Percentiles rank a stretch among this genome's conserved stretches.
Evolutionary conservation across 78 protist genomes (phyloP).

Genomic region (Cavenderia fasciculata): DNA sequence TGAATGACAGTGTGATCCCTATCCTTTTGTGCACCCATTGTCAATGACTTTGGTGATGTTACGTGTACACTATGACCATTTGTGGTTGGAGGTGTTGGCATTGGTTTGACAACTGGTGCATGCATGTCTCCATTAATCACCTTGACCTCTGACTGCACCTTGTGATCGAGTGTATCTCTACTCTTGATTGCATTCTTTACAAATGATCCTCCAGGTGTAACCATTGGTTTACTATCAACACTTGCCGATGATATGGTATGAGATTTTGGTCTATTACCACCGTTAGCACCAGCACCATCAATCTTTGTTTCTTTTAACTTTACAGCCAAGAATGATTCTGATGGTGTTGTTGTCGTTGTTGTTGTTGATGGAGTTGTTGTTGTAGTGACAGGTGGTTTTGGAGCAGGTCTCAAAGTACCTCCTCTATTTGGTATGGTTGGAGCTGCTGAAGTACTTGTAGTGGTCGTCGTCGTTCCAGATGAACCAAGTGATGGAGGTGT

Average conservation of each 20-base stretch:
- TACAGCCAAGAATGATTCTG: background rate
- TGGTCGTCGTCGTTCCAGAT: background rate
- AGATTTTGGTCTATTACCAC: constrained; percentile 35
- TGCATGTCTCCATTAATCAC: background rate
- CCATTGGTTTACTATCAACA: background rate
- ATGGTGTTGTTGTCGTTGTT: constrained; percentile 4
- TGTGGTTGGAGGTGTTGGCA: background rate
- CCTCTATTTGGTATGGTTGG: constrained; percentile 10
- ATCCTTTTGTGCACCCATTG: too few species aligned
- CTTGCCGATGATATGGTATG: constrained; percentile 18
- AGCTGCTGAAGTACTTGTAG: background rate
- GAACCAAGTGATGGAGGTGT: background rate
- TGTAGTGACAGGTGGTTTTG: background rate
- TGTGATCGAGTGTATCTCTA: constrained; percentile 43
- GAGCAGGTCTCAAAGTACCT: background rate
- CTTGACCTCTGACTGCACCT: constrained; percentile 20
- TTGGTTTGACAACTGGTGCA: background rate
- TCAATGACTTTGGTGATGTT: too few species aligned
- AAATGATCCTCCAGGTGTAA: constrained; percentile 6
- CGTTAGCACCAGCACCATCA: background rate
- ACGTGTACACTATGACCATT: too few species aligned
- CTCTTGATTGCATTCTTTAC: constrained; percentile 60
- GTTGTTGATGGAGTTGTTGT: background rate
- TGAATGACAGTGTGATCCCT: background rate
- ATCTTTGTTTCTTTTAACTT: background rate